Evolutionary conservation across 345 rosid species (phyloP), one percentile per base, ranked within the genome.

Genomic region (Schrenkiella parvula): DNA sequence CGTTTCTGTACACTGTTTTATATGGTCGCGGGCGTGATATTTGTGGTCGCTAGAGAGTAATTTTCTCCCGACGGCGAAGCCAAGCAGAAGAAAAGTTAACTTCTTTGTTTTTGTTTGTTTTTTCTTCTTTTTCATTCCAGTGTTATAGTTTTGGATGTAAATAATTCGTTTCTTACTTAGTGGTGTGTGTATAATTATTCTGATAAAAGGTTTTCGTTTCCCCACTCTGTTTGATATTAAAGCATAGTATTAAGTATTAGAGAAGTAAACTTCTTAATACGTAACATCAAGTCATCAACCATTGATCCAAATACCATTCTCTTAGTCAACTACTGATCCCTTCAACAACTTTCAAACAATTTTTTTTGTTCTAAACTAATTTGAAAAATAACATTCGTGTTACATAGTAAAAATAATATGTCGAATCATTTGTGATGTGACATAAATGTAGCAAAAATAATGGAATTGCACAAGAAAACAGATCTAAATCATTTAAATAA

Each of bases 111-210:
- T 67, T 67, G 44, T 38, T 47, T 38, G 41, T 25, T 43, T 34
- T 34, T 6, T 8, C 12, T 23, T 44, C 21, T 9, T 44, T 1
- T 50, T 17, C 47, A 25, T 18, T 46, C 14, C 65, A 66, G 39
- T 62, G 58, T 75, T 52, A 41, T 52, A 58, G 70, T 62, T 63
- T 76, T 54, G 28, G 65, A 70, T 76, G 70, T 76, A 76, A 42
- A 76, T 76, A 69, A 62, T 69, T 62, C 32, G 34, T 2, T 41
- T 31, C 62, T 69, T 32, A 51, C 37, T 13, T 60, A 67, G 78
- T 31, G 32, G 18, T 23, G 70, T 62, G 70, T 75, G 62, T 32
- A 28, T 56, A 2, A 13, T 56, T 66, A 21, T 59, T 50, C 61
- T 73, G 18, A 34, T 72, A 29, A 15, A 42, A 64, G 55, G 14